Evolutionary conservation across 2,329 filamentous ascomycete species (phyloP), one percentile per base, ranked within the genome.

Genomic region (Pestalotiopsis fici): DNA sequence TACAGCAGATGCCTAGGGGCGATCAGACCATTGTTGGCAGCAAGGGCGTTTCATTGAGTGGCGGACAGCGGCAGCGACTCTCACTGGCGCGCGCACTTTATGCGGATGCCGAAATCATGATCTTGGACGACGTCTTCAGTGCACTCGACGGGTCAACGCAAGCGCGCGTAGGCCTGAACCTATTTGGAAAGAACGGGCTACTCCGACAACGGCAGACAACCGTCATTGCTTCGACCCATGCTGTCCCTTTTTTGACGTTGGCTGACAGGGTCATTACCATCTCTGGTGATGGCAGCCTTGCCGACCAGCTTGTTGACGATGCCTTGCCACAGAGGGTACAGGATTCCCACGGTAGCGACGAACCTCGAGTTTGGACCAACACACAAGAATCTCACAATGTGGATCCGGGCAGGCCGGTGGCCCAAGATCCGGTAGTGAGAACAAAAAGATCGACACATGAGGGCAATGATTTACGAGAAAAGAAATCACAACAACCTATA

Each of bases 21-120:
- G 79, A 81, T 56, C 67, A 68, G 12, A 79, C 79, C 2, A 69
- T 72, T 3, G 69, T 81, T 55, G 79, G 79, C 39, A 78, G 75
- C 68, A 76, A 78, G 65, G 79, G 79, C 7, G 76, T 80, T 50
- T 76, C 74, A 2, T 69, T 81, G 15, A 79, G 77, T 23, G 79
- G 79, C 31, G 79, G 79, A 9, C 79, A 81, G 69, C 76, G 67
- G 23, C 66, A 67, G 21, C 66, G 68, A 18, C 39, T 72, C 6
- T 59, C 59, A 23, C 50, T 68, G 2, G 60, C 65, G 3, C 39
- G 64, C 31, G 68, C 67, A 3, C 64, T 66, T 37, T 65, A 68
- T 43, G 37, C 27, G 1, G 54, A 64, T 9, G 27, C 67, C 11
- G 65, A 68, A 27, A 31, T 66, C 11, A 54, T 31, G 27, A 50